Conservation (phyloP, 1,139 yeast species). For the Suhomyces chickasaworum region DNA sequence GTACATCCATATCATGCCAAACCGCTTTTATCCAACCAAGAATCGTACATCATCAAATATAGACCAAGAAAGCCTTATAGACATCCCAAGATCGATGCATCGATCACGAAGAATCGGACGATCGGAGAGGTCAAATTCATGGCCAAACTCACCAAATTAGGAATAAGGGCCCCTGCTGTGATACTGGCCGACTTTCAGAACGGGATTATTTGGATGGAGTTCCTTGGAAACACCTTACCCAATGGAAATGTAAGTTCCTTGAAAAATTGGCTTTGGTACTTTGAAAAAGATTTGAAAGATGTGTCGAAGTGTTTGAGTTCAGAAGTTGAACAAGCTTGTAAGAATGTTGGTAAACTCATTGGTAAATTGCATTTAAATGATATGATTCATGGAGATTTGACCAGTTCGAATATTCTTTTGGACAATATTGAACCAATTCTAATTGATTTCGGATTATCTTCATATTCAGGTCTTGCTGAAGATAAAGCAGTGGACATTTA, state of each 20-base stretch:
- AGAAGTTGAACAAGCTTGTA: conserved; percentile 45
- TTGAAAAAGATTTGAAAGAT: conserved; percentile 37
- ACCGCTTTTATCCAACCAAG: conserved; percentile 24
- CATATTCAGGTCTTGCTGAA: conserved; percentile 76
- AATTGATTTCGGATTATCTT: conserved; percentile 89
- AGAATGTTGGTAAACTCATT: conserved; percentile 65
- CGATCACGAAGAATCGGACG: conserved; percentile 78
- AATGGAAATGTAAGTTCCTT: conserved; percentile 56
- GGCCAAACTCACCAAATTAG: conserved; percentile 55
- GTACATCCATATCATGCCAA: conserved; percentile 69
- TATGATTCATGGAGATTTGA: conserved; percentile 91
- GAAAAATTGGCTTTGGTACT: conserved; percentile 72
- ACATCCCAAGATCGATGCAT: conserved; percentile 78
- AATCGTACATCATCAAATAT: conserved; percentile 68
- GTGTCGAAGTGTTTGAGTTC: conserved; percentile 29
- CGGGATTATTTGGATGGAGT: conserved; percentile 92
- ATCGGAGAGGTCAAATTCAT: conserved; percentile 81
- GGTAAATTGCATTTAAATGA: conserved; percentile 75
- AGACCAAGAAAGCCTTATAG: conserved; percentile 90
- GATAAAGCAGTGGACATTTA: conserved; percentile 96
- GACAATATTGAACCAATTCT: conserved; percentile 53
- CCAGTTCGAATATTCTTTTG: conserved; percentile 83
- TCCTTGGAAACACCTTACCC: conserved; percentile 54
- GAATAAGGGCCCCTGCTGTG: conserved; percentile 67
- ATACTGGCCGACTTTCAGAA: conserved; percentile 71